Evolutionary conservation across 768 basidiomycete species (phyloP).

Genomic region (Leccinellum luteum): DNA sequence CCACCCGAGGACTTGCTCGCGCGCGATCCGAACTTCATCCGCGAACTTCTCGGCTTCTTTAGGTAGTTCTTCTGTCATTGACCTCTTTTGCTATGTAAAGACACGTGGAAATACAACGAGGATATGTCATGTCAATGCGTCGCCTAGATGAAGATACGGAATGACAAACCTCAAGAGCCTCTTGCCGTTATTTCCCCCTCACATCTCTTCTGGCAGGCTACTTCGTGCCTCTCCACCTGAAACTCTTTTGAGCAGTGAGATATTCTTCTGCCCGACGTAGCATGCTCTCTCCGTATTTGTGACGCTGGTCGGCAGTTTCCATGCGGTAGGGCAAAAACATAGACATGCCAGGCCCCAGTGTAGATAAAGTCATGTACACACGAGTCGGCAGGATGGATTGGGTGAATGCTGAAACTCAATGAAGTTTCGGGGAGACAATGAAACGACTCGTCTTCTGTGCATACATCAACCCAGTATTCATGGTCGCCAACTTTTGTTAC

Average conservation of each 20-base stretch:
- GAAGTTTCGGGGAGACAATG: neutral
- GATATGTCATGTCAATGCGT: neutral
- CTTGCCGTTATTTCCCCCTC: constrained; percentile 71
- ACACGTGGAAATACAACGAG: neutral
- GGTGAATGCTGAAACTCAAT: neutral
- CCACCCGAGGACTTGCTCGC: constrained; percentile 82
- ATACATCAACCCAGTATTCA: constrained; percentile 82
- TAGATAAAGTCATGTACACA: neutral
- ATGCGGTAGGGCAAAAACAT: constrained; percentile 74
- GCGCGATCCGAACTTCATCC: constrained; percentile 68
- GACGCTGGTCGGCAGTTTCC: constrained; percentile 77
- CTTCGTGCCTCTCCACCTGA: constrained; percentile 71
- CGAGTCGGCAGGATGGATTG: constrained; percentile 19
- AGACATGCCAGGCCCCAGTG: constrained; percentile 72
- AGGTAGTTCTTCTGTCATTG: constrained; percentile 61
- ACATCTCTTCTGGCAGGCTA: constrained; percentile 73
- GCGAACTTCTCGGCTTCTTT: constrained; percentile 75
- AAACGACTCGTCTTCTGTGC: constrained; percentile 61
- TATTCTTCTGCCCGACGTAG: constrained; percentile 38
- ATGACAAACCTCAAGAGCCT: constrained; percentile 60
- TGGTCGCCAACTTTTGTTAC: constrained; percentile 77
- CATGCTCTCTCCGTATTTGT: constrained; percentile 86
- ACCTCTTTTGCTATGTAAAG: constrained; percentile 40
- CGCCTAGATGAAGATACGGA: neutral
- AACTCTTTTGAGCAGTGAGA: constrained; percentile 50